Evolutionary conservation across 805 yeast genomes (phyloP).

Genomic region (Teunomyces panamensis): DNA sequence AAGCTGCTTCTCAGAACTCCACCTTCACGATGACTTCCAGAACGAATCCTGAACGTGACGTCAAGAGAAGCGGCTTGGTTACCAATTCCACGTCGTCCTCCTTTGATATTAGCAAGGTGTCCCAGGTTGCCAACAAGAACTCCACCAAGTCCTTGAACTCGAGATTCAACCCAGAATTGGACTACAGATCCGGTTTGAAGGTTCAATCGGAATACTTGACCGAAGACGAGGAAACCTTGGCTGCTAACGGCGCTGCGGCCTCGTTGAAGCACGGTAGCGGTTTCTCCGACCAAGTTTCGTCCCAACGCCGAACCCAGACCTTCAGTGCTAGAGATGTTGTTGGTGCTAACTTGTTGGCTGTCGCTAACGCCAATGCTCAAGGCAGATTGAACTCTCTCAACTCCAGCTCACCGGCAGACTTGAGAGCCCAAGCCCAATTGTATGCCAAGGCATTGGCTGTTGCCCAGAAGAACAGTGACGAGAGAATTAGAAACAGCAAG

Average conservation of each 20-base stretch:
- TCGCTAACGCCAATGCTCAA: slow-evolving; percentile 47
- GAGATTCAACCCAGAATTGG: slow-evolving; percentile 41
- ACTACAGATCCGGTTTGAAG: slow-evolving; percentile 38
- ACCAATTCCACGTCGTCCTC: slow-evolving; percentile 19
- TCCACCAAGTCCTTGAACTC: slow-evolving; percentile 38
- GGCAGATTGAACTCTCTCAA: slow-evolving; percentile 33
- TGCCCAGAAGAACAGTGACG: slow-evolving; percentile 67
- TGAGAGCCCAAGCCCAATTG: slow-evolving; percentile 47
- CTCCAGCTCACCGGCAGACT: slow-evolving; percentile 26
- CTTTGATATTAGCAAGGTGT: slow-evolving; percentile 35
- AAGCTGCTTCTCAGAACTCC: slow-evolving; percentile 38
- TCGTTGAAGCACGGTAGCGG: slow-evolving; percentile 41
- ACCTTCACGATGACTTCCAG: slow-evolving; percentile 44
- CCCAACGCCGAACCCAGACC: slow-evolving; percentile 27
- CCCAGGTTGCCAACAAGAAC: slow-evolving; percentile 35
- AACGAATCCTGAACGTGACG: slow-evolving; percentile 38
- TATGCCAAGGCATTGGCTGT: slow-evolving; percentile 73
- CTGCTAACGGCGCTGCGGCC: slow-evolving; percentile 58
- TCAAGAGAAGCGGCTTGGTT: slow-evolving; percentile 33
- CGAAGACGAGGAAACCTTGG: slow-evolving; percentile 44
- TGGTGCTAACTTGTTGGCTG: slow-evolving; percentile 47
- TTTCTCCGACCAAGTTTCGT: slow-evolving; percentile 22
- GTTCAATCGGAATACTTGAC: slow-evolving; percentile 27
- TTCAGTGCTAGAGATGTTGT: slow-evolving; percentile 43
- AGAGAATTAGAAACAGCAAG: slow-evolving; percentile 49